These are phyloP conservation scores for Naganishia friedmannii DNA, from an alignment of 768 basidiomycete species.

Conservation along the genomic window DNA sequence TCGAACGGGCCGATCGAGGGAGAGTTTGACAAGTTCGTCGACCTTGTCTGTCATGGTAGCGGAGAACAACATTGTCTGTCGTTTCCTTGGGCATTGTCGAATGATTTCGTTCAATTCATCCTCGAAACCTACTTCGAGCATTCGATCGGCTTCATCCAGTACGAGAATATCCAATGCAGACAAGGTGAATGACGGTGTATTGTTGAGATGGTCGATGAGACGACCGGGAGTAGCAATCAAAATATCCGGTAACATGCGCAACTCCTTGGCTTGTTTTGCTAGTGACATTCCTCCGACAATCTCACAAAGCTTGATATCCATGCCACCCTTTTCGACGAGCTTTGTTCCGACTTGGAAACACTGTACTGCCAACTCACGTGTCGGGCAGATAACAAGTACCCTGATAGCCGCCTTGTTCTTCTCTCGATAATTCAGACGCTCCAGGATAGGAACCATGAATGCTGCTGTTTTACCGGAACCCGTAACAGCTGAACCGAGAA, in stretches of 20 bases:
- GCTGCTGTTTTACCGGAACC: conserved; percentile 99
- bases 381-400: conserved; percentile 89
- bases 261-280: conserved; percentile 80
- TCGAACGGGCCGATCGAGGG: conserved; percentile 82
- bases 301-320: conserved; percentile 87
- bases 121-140: conserved; percentile 83
- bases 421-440: conserved; percentile 87
- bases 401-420: conserved; percentile 71
- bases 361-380: conserved; percentile 91
- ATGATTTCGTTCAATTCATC: conserved; percentile 94
- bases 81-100: conserved; percentile 70
- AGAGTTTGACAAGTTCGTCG: conserved; percentile 87
- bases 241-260: conserved; percentile 85
- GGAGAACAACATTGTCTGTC: conserved; percentile 98
- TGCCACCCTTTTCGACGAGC: conserved; percentile 58
- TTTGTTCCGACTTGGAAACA: conserved; percentile 88
- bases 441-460: conserved; percentile 88
- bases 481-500: conserved; percentile 92
- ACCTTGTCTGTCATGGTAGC: conserved; percentile 98
- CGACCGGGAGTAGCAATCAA: conserved; percentile 96
- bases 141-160: conserved; percentile 95
- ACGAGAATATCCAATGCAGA: conserved; percentile 90
- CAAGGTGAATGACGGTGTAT: conserved; percentile 86
- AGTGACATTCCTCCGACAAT: conserved; percentile 91
- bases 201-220: conserved; percentile 93